Evolutionary conservation across 257 asterid species (phyloP).

Genomic region (Solanum chiquidenum): DNA sequence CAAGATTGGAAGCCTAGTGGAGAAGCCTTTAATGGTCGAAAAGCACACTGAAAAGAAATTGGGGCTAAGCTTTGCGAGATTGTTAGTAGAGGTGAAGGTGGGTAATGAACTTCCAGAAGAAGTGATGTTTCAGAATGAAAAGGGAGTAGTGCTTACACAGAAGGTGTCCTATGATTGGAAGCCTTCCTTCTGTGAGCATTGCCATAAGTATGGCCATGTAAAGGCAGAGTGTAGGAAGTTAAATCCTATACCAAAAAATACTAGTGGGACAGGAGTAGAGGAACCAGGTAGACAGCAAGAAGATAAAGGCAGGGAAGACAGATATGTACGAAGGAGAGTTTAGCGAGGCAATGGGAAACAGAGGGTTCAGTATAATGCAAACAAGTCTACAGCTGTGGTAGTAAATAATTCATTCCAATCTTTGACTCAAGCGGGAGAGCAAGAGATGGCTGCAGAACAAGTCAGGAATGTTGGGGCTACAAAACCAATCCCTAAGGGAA

Average conservation of each 20-base stretch:
- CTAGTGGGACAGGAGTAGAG: too few species aligned
- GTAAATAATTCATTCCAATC: too few species aligned
- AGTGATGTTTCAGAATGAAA: background rate
- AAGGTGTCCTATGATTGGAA: background rate
- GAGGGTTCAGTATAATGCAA: too few species aligned
- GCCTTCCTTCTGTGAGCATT: background rate
- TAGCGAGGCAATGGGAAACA: too few species aligned
- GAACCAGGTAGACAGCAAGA: too few species aligned
- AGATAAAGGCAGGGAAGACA: background rate
- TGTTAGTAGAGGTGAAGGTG: background rate
- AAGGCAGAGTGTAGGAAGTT: background rate
- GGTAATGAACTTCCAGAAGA: background rate
- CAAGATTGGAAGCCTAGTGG: background rate
- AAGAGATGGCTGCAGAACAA: background rate
- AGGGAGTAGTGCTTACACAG: background rate
- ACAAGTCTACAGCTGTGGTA: too few species aligned
- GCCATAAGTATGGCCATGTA: background rate
- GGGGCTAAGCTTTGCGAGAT: background rate
- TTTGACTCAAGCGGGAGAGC: background rate
- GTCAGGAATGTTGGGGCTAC: too few species aligned
- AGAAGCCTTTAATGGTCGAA: background rate
- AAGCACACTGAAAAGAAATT: background rate
- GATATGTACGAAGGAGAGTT: too few species aligned
- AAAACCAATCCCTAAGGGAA: background rate
- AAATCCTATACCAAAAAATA: too few species aligned